Conservation (phyloP, 179 eudicot genomes). For the Beta lomatogona region DNA sequence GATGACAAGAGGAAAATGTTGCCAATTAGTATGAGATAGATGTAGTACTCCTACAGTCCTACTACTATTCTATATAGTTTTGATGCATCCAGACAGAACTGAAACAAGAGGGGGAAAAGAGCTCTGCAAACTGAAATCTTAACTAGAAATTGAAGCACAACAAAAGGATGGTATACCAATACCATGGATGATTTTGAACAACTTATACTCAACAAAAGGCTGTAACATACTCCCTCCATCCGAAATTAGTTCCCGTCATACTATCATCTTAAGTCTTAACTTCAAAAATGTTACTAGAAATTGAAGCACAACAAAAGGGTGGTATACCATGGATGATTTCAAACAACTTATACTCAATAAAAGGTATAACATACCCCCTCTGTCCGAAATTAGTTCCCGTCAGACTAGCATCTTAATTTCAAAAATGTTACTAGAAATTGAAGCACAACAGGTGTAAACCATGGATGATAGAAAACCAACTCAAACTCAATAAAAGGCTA, state of each 20-base stretch:
- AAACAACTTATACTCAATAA: too few species aligned
- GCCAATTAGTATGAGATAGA: background rate
- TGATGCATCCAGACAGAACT: background rate
- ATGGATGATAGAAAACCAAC: background rate
- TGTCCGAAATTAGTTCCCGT: too few species aligned
- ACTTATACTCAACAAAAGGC: too few species aligned
- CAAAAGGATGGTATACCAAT: background rate
- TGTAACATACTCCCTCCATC: too few species aligned
- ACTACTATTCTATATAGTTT: background rate
- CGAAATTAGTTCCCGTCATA: too few species aligned
- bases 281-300: background rate
- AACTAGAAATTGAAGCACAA: background rate
- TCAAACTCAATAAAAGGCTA: background rate
- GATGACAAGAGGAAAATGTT: background rate
- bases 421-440: background rate
- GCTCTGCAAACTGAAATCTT: background rate
- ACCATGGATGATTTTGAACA: too few species aligned
- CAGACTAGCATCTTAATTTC: too few species aligned
- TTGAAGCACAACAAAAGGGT: background rate
- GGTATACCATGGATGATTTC: too few species aligned
- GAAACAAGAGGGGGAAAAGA: background rate
- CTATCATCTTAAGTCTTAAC: too few species aligned
- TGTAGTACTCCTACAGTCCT: background rate
- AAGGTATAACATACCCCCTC: too few species aligned
- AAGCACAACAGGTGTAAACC: background rate